These are phyloP conservation scores for Dictyostelium capitatum DNA, from an alignment of 78 protist species.

Conservation along the genomic window DNA sequence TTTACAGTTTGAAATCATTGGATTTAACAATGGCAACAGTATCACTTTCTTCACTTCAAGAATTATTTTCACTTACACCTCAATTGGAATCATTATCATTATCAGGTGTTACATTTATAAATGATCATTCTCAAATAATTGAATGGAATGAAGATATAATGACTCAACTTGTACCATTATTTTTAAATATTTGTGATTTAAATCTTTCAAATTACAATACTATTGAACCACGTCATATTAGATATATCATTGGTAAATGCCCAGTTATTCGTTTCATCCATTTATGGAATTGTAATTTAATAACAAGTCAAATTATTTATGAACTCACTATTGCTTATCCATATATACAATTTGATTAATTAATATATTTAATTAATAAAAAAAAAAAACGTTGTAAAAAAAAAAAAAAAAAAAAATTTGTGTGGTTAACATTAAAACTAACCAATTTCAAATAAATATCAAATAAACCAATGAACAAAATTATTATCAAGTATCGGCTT, in stretches of 20 bases:
- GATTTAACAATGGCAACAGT: neutral
- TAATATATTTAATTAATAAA: too few relatives aligned
- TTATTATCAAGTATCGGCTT: too few relatives aligned
- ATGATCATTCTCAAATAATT: neutral
- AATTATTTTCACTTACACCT: neutral
- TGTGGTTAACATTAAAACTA: too few relatives aligned
- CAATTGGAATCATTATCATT: neutral
- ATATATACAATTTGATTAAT: slow-evolving; percentile 33
- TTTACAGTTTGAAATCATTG: slow-evolving; percentile 6
- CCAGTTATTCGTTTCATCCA: neutral
- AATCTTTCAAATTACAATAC: slow-evolving; percentile 25
- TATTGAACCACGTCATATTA: slow-evolving; percentile 27
- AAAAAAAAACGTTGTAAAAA: too few relatives aligned
- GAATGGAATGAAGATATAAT: neutral
- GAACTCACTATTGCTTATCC: slow-evolving; percentile 30
- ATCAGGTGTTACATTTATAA: neutral
- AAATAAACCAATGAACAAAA: too few relatives aligned
- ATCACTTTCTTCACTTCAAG: neutral
- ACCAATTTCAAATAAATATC: too few relatives aligned
- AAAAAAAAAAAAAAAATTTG: too few relatives aligned
- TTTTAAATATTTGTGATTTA: slow-evolving; percentile 25
- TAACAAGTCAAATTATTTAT: neutral
- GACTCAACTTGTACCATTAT: neutral
- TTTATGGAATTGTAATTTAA: slow-evolving; percentile 25
- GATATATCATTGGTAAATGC: slow-evolving; percentile 1